Evolutionary conservation across 2,329 filamentous ascomycete species (phyloP), one percentile per base, ranked within the genome.

Genomic region (Aspergillus candidus): DNA sequence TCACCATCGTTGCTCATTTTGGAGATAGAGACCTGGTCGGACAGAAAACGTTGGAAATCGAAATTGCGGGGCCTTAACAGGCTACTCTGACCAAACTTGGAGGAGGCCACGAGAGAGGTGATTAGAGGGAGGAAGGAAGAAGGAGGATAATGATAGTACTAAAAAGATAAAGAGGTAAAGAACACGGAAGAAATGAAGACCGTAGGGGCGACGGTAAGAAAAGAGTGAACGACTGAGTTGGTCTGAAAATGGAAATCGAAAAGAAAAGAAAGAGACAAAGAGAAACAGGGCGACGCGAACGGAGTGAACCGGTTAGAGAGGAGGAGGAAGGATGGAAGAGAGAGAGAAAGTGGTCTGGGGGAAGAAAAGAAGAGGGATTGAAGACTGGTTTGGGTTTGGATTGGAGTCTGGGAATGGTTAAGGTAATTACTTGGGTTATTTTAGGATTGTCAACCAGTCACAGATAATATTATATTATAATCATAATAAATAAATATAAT

Each of bases 1-100:
- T 95, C 86, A 65, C 86, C 74, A 64, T 78, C 85, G 59, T 73
- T 72, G 51, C 69, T 77, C 80, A 84, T 85, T 50, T 66, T 60
- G 46, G 63, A 53, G 15, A 52, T 51, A 46, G 58, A 61, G 48
- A 60, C 60, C 56, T 70, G 68, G 41, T 68, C 61, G 44, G 64
- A 60, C 50, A 75, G 58, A 53, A 74, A 74, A 38, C 64, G 63
- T 56, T 69, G 68, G 44, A 74, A 67, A 49, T 73, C 67, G 55
- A 75, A 75, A 37, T 71, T 71, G 54, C 65, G 64, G 55, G 69
- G 68, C 66, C 70, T 65, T 46, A 62, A 58, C 50, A 67, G 56
- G 63, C 61, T 68, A 59, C 65, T 62, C 55, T 60, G 61, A 51
- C 61, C 59, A 56, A 72, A 72, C 55, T 67, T 59, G 52, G 64